A percentile compares a stretch with the other conserved stretches of the same genome.
Conservation (phyloP, 352 stramenopile genomes). For the Globisporangium barbulae region DNA sequence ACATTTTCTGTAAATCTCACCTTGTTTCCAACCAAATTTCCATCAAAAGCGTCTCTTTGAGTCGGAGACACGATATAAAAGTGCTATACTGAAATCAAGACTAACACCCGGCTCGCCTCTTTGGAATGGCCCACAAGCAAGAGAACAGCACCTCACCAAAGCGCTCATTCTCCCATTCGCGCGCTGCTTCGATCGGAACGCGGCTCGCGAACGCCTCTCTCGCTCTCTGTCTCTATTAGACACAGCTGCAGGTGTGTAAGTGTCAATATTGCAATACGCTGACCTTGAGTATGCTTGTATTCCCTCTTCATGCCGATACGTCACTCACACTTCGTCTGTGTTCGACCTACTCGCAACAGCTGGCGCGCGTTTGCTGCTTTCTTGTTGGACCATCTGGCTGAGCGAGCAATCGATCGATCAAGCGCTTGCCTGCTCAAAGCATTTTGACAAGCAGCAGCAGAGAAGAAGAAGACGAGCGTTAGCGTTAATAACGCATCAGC, state of each 20-base stretch:
- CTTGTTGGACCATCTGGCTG: not conserved
- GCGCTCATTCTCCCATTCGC: slow-evolving; percentile 1
- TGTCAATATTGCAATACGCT: not conserved
- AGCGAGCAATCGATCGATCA: not conserved
- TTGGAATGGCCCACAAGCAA: not conserved
- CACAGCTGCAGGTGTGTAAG: not conserved
- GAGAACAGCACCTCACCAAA: not conserved
- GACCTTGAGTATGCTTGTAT: not conserved
- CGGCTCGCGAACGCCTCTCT: slow-evolving; percentile 1
- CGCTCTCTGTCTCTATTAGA: not conserved
- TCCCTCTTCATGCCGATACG: not conserved
- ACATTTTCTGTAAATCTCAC: not conserved
- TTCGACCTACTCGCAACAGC: not conserved
- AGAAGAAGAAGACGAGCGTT: not conserved
- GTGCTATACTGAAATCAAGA: not conserved
- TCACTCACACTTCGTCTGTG: not conserved
- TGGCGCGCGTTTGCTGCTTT: not conserved
- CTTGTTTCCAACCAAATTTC: not conserved
- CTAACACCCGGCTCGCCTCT: not conserved
- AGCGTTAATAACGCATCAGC: not conserved
- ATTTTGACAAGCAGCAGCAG: not conserved
- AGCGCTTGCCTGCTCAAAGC: not conserved
- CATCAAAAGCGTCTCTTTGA: not conserved
- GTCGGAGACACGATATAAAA: not conserved
- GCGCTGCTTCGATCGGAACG: slow-evolving; percentile 10